A percentile compares a stretch with the other conserved stretches of the same genome.
Evolutionary conservation across 2,329 filamentous ascomycete genomes (phyloP).

Genomic region (Pezicula carpinea): DNA sequence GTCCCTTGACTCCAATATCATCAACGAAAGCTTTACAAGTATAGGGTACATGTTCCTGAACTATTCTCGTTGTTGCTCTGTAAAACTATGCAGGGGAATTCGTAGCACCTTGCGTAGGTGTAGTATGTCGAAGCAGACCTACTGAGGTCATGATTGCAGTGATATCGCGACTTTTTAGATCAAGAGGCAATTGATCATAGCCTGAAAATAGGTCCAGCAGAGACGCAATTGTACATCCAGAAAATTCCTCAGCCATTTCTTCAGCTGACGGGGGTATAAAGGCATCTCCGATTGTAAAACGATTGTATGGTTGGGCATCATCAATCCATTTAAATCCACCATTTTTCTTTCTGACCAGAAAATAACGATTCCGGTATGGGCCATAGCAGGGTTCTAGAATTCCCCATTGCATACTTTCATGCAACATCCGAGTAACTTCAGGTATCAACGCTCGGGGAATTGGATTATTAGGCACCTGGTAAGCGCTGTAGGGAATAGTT

Average conservation of each 20-base stretch:
- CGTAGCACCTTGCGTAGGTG: background rate
- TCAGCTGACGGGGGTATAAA: background rate
- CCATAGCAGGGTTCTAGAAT: background rate
- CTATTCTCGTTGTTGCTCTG: background rate
- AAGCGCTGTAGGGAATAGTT: background rate
- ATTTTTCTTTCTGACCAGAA: background rate
- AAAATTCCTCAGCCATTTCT: slow-evolving; percentile 2
- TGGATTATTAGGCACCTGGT: background rate
- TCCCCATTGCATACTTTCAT: background rate
- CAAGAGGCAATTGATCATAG: background rate
- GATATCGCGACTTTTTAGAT: background rate
- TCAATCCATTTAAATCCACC: background rate
- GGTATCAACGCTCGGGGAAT: too few relatives aligned
- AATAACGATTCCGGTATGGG: background rate
- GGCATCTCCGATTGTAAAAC: background rate
- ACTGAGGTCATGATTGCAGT: background rate
- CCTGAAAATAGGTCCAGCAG: slow-evolving; percentile 1
- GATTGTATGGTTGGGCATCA: background rate
- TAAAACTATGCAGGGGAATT: background rate
- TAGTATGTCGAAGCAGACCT: background rate
- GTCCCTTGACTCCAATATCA: background rate
- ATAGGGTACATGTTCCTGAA: background rate
- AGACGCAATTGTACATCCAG: background rate
- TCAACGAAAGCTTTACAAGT: background rate
- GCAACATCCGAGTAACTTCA: too few relatives aligned